phyloP scores from a whole-genome alignment of 352 stramenopile genomes.

The Phytopythium helicoides region DNA sequence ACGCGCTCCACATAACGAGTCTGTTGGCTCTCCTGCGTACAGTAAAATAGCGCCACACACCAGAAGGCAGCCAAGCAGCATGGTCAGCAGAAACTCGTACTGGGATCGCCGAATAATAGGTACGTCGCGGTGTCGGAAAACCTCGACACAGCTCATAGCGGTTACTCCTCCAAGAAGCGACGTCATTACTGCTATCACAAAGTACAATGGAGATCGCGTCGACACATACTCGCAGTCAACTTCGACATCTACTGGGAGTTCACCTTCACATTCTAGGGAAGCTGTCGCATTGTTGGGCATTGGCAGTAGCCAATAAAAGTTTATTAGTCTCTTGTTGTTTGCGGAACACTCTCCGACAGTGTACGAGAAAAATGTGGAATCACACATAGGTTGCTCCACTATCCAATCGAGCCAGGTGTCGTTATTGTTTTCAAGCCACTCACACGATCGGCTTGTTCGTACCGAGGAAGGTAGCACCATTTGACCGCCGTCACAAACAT shows the following conservation, averaged over 20 bases:
- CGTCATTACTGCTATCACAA: constrained; percentile 7
- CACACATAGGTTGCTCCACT: constrained; percentile 16
- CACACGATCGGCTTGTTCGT: constrained; percentile 26
- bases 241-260: constrained; percentile 7
- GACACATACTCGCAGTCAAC: constrained; percentile 28
- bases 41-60: constrained; percentile 36
- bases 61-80: constrained; percentile 48
- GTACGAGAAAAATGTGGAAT: constrained; percentile 30
- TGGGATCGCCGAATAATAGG: constrained; percentile 48
- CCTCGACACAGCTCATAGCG: constrained; percentile 11
- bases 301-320: constrained; percentile 28
- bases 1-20: constrained; percentile 25
- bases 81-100: constrained; percentile 53
- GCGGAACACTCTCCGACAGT: constrained; percentile 18
- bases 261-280: constrained; percentile 23
- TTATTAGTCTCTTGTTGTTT: constrained; percentile 6
- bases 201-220: constrained; percentile 10
- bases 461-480: constrained; percentile 12
- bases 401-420: constrained; percentile 25
- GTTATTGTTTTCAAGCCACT: constrained; percentile 22
- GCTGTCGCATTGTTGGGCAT: constrained; percentile 4
- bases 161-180: constrained; percentile 15
- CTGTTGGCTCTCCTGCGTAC: constrained; percentile 43
- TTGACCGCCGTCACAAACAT: constrained; percentile 26
- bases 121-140: constrained; percentile 25